Evolutionary conservation across 805 yeast species (phyloP).

Genomic region (Starmerella geochares): DNA sequence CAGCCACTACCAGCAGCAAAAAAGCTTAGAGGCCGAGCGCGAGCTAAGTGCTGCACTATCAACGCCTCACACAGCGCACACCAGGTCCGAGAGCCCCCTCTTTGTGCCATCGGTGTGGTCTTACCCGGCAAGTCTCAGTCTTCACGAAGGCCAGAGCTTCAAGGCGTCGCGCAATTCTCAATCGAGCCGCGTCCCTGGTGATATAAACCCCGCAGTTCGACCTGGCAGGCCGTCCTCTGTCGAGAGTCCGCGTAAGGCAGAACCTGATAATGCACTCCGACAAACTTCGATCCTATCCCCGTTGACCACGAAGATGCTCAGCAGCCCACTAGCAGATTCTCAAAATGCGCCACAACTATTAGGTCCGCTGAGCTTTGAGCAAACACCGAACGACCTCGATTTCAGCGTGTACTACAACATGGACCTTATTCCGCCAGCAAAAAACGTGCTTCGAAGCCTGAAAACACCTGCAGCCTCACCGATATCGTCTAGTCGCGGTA

Average conservation of each 20-base stretch:
- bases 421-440: background rate
- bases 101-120: slow-evolving; percentile 1
- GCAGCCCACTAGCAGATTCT: too few relatives aligned
- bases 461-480: background rate
- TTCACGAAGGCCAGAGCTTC: background rate
- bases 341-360: background rate
- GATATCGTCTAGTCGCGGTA: background rate
- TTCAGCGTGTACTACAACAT: background rate
- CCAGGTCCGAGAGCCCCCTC: background rate
- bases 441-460: background rate
- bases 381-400: background rate
- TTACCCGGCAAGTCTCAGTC: background rate
- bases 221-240: background rate
- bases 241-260: background rate
- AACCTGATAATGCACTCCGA: background rate
- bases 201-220: background rate
- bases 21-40: background rate
- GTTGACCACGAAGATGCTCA: too few relatives aligned
- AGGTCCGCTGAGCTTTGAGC: background rate
- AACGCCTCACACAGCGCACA: background rate
- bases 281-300: too few relatives aligned
- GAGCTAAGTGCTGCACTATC: background rate
- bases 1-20: background rate
- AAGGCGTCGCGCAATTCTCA: background rate
- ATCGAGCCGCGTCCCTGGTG: background rate